phyloP scores from a whole-genome alignment of 2,329 filamentous ascomycete species.

The Coniochaeta sp. region DNA sequence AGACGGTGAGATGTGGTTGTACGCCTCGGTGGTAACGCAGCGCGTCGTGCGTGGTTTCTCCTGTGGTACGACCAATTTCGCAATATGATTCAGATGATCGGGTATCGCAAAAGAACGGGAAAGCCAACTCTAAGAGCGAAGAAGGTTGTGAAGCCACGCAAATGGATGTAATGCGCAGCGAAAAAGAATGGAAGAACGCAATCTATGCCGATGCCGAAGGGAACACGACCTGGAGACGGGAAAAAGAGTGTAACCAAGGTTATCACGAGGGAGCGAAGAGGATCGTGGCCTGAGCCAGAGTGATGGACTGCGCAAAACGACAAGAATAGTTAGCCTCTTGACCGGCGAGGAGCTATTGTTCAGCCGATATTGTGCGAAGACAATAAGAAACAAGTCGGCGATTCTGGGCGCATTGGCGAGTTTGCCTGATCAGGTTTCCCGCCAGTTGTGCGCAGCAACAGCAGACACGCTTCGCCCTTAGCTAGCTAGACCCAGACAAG shows the following conservation, averaged over 20 bases:
- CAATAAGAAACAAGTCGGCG: not conserved
- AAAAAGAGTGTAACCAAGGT: not conserved
- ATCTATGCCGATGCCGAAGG: slow-evolving; percentile 15
- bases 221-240: slow-evolving; percentile 7
- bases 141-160: slow-evolving; percentile 18
- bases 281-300: slow-evolving; percentile 8
- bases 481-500: slow-evolving; percentile 17
- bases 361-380: slow-evolving; percentile 10
- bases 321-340: slow-evolving; percentile 11
- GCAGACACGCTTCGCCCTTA: slow-evolving; percentile 16
- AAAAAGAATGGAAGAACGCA: slow-evolving; percentile 15
- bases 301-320: slow-evolving; percentile 14
- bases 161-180: slow-evolving; percentile 18
- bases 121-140: slow-evolving; percentile 11
- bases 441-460: too few relatives aligned
- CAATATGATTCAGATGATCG: slow-evolving; percentile 5
- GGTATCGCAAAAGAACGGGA: slow-evolving; percentile 11
- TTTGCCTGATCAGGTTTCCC: slow-evolving; percentile 18
- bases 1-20: not conserved
- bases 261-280: not conserved
- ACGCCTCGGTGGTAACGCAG: not conserved
- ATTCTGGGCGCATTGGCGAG: slow-evolving; percentile 9
- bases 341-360: slow-evolving; percentile 10
- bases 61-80: slow-evolving; percentile 4
- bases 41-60: not conserved